These are phyloP conservation scores for Penicillium sp. DNA, from an alignment of 2,329 filamentous ascomycete genomes.

Conservation along the genomic window DNA sequence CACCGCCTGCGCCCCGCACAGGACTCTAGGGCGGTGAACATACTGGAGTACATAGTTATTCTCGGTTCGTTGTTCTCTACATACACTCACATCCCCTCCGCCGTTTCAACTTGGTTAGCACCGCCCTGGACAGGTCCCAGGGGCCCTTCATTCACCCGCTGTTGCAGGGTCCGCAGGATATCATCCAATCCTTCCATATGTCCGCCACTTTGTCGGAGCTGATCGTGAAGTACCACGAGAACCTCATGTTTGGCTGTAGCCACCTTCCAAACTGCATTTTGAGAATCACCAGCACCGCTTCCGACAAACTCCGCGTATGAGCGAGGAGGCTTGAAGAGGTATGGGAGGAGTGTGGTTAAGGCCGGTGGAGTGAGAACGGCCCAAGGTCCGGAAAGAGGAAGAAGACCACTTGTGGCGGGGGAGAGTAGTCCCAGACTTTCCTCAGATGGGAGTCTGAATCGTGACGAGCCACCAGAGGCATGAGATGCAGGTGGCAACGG, in stretches of 20 bases:
- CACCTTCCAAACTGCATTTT: conserved; percentile 62
- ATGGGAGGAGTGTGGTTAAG: conserved; percentile 57
- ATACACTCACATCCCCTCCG: conserved; percentile 32
- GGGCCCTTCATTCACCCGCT: conserved; percentile 48
- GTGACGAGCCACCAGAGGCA: conserved; percentile 22
- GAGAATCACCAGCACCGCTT: conserved; percentile 58
- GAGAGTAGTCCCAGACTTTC: conserved; percentile 41
- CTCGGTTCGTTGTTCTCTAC: not conserved
- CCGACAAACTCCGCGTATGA: conserved; percentile 63
- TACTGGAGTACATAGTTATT: too few species aligned
- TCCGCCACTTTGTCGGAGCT: conserved; percentile 44
- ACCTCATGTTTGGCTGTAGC: conserved; percentile 63
- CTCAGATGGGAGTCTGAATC: conserved; percentile 48
- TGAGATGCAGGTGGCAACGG: conserved; percentile 38
- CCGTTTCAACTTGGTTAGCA: conserved; percentile 40
- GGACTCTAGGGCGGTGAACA: conserved; percentile 4
- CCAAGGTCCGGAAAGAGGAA: conserved; percentile 53
- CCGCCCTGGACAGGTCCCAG: conserved; percentile 40
- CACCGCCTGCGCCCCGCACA: conserved; percentile 20
- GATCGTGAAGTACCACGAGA: conserved; percentile 53
- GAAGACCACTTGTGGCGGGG: conserved; percentile 37
- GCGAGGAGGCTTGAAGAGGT: conserved; percentile 60
- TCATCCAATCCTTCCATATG: conserved; percentile 42
- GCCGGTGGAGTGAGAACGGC: conserved; percentile 58
- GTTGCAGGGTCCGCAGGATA: conserved; percentile 44